Evolutionary conservation across 1,284 basidiomycete species (phyloP), one percentile per base, ranked within the genome.

Genomic region (Cutaneotrichosporon cutaneum): DNA sequence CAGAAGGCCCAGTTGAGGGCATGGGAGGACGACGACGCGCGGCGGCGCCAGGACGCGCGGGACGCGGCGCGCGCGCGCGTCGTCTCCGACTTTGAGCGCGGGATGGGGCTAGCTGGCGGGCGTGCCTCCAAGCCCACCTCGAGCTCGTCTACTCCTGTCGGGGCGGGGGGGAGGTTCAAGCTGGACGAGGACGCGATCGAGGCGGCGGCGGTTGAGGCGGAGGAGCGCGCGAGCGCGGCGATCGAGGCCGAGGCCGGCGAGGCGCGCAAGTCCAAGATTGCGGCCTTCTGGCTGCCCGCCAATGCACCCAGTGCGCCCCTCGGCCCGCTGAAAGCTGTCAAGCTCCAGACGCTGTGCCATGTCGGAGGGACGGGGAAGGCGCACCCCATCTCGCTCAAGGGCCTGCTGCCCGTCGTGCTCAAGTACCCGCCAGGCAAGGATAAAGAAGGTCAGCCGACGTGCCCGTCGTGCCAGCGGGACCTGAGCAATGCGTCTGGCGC

Each of bases 221-320:
- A 95, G 76, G 90, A 91, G 58, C 87, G 86, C 21, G 94, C 94
- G 0, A 79, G 93, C 54, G 84, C 83, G 32, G 82, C 87, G 68
- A 91, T 96, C 47, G 90, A 93, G 73, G 83, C 83, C 27, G 94
- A 97, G 76, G 90, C 92, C 72, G 67, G 65, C 0, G 91, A 92
- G 64, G 84, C 88, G 3, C 81, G 94, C 56, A 89, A 88, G 63
- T 85, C 86, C 61, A 95, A 95, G 76, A 83, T 97, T 8, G 92
- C 94, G 0, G 92, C 94, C 69, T 98, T 95, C 75, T 97, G 94
- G 94, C 82, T 96, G 50, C 93, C 90, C 21, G 90, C 87, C 0
- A 80, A 95, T 36, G 92, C 93, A 0, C 93, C 94, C 30, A 87
- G 87, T 0, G 86, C 85, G 10, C 75, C 75, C 26, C 67, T 90